Base-by-base conservation (phyloP, 1,284 basidiomycete genomes). In the Vanrija humicola region DNA sequence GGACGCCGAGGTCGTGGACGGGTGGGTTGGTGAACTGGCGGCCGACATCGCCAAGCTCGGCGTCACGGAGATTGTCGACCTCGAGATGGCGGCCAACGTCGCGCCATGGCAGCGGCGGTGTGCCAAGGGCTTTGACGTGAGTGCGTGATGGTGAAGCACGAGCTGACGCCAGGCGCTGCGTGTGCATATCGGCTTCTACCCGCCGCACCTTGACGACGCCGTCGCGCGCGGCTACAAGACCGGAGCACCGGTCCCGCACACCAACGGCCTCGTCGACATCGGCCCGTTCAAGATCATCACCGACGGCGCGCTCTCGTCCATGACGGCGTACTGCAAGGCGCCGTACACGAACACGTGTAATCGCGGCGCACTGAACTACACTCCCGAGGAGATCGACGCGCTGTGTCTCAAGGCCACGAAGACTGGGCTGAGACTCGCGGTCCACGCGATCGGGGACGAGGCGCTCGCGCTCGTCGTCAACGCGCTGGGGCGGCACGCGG, bases 391-490 rank as follows among this genome's bases (percentile, higher is more conserved):
- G 4, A 58, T 74, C 3, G 49, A 50, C 3, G 52, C 51, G 8
- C 61, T 68, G 53, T 55, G 64, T 34, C 51, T 59, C 43, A 53
- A 51, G 5, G 72, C 62, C 3, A 63, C 59, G 0, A 26, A 43
- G 1, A 43, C 65, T 12, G 62, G 61, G 3, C 56, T 72, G 42
- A 21, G 47, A 15, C 21, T 73, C 9, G 71, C 71, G 2, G 64
- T 73, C 7, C 71, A 70, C 55, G 67, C 69, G 3, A 67, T 73
- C 42, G 71, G 71, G 8, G 69, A 73, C 59, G 58, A 64, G 23
- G 68, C 69, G 3, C 69, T 67, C 43, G 43, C 57, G 9, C 59
- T 66, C 38, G 58, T 58, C 5, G 62, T 73, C 45, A 52, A 63
- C 21, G 55, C 60, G 0, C 48, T 72, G 21, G 15, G 38, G 46